phyloP scores from a whole-genome alignment of 371 early-diverging fungal genomes.

The Fennellomyces sp. region DNA sequence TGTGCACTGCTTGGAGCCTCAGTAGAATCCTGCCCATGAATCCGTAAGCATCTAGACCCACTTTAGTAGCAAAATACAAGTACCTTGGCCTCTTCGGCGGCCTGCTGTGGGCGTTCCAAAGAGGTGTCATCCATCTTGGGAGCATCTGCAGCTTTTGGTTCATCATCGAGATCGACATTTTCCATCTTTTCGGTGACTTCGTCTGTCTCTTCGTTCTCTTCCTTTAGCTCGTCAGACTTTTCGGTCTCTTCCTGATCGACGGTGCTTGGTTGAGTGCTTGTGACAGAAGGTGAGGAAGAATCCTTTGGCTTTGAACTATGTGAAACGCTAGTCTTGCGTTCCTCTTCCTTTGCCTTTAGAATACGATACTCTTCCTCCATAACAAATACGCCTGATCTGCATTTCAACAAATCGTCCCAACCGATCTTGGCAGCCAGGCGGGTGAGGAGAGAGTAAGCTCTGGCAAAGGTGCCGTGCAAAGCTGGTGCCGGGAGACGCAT shows the following conservation, averaged over 20 bases:
- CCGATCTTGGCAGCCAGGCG: slow-evolving; percentile 82
- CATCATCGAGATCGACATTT: slow-evolving; percentile 33
- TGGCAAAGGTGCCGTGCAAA: slow-evolving; percentile 89
- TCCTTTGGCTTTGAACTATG: slow-evolving; percentile 10
- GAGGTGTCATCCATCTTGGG: slow-evolving; percentile 30
- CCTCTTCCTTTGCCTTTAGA: slow-evolving; percentile 69
- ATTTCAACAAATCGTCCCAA: slow-evolving; percentile 92
- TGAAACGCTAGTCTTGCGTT: slow-evolving; percentile 39
- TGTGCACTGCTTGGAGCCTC: slow-evolving; percentile 5
- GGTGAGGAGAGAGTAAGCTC: slow-evolving; percentile 85
- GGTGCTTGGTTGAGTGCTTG: slow-evolving; percentile 16
- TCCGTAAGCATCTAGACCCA: neutral
- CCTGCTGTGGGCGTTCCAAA: slow-evolving; percentile 41
- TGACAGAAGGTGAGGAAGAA: neutral
- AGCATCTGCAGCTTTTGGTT: slow-evolving; percentile 2
- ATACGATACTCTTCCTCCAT: slow-evolving; percentile 97
- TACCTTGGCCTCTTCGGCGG: slow-evolving; percentile 43
- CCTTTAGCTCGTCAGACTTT: slow-evolving; percentile 4
- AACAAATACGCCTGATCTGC: slow-evolving; percentile 88
- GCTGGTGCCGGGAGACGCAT: slow-evolving; percentile 85
- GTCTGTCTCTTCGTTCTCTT: slow-evolving; percentile 10
- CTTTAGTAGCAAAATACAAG: no score
- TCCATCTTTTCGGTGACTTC: slow-evolving; percentile 34
- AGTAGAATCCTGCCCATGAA: slow-evolving; percentile 8
- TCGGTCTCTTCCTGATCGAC: slow-evolving; percentile 16